Evolutionary conservation across 2,329 filamentous ascomycete species (phyloP).

Genomic region (Bimuria novae-zelandiae): DNA sequence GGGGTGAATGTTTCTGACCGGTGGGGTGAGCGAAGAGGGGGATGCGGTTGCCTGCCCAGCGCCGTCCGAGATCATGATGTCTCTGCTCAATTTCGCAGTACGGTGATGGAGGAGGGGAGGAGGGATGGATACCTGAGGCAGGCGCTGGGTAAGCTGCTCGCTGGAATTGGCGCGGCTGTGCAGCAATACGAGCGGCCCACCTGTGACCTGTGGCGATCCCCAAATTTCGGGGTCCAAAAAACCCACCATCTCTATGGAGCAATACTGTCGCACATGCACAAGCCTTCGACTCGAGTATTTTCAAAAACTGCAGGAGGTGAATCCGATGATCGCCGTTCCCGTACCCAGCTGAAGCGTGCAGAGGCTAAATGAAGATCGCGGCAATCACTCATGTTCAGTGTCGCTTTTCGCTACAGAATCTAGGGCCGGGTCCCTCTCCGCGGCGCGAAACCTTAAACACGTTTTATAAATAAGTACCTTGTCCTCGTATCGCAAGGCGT

Average conservation of each 20-base stretch:
- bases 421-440: not conserved
- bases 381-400: not conserved
- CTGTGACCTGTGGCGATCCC: too few relatives aligned
- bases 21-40: not conserved
- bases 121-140: not conserved
- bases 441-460: not conserved
- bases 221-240: too few relatives aligned
- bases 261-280: too few relatives aligned
- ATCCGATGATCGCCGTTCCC: too few relatives aligned
- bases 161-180: too few relatives aligned
- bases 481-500: not conserved
- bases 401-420: too few relatives aligned
- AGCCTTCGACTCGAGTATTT: too few relatives aligned
- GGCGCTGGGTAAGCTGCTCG: not conserved
- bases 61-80: not conserved
- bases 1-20: not conserved
- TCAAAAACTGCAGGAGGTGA: too few relatives aligned
- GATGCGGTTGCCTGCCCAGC: not conserved
- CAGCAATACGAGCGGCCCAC: too few relatives aligned
- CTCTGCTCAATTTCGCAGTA: not conserved
- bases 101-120: too few relatives aligned
- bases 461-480: not conserved
- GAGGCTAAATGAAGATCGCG: not conserved
- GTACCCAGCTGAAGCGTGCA: not conserved
- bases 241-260: too few relatives aligned